A percentile compares a stretch with the other conserved stretches of the same genome.
Evolutionary conservation across 768 basidiomycete species (phyloP).

Genomic region (Gloeostereum incarnatum): DNA sequence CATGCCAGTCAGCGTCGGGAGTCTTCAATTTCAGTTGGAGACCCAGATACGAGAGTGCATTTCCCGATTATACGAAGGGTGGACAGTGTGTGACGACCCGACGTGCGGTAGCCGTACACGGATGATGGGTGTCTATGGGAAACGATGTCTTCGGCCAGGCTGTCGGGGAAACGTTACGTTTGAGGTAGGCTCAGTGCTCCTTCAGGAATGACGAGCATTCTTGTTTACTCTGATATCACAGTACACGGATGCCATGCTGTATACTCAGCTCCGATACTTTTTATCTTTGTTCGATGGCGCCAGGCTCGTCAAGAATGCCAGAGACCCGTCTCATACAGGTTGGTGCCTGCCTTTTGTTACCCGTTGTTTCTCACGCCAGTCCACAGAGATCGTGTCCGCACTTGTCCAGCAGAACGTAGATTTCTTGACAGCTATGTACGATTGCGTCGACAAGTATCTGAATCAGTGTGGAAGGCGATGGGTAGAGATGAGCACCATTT

Average conservation of each 20-base stretch:
- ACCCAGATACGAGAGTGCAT: conserved; percentile 74
- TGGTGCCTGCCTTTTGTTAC: conserved; percentile 8
- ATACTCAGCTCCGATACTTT: conserved; percentile 87
- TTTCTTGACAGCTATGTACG: conserved; percentile 42
- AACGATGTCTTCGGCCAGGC: conserved; percentile 60
- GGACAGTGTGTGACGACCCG: conserved; percentile 81
- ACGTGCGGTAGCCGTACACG: conserved; percentile 82
- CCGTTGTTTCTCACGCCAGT: neutral
- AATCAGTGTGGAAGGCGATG: conserved; percentile 82
- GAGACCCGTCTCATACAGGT: conserved; percentile 36
- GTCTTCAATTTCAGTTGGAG: conserved; percentile 80
- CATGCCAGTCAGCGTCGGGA: conserved; percentile 38
- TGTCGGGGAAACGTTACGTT: conserved; percentile 67
- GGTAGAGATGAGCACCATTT: conserved; percentile 74
- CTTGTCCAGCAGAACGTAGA: conserved; percentile 39
- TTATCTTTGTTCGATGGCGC: conserved; percentile 67
- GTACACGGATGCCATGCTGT: conserved; percentile 80
- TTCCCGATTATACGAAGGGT: conserved; percentile 78
- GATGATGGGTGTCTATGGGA: conserved; percentile 89
- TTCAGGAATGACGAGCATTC: neutral
- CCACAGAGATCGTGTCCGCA: conserved; percentile 44
- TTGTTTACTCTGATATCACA: conserved; percentile 20
- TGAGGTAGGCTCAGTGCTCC: conserved; percentile 68
- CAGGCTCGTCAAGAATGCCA: conserved; percentile 45
- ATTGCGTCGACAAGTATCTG: conserved; percentile 71